Conservation (phyloP, 2,329 filamentous ascomycete species). For the Penicillium verrucosum region DNA sequence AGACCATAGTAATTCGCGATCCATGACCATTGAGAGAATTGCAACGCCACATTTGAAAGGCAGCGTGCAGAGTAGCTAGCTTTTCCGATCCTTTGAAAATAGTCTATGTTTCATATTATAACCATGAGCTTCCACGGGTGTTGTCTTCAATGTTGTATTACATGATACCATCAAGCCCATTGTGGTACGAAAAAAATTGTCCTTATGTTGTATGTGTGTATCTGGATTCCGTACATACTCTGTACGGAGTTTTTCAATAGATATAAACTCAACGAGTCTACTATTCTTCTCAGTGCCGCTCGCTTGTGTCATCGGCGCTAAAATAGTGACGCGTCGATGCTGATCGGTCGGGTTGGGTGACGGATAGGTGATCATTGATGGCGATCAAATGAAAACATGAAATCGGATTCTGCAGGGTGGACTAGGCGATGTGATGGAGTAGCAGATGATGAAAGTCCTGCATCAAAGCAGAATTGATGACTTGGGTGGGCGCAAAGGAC, state of each 20-base stretch:
- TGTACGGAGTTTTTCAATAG: background rate
- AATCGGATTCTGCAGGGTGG: background rate
- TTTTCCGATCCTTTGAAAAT: background rate
- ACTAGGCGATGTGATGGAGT: background rate
- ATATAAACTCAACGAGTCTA: background rate
- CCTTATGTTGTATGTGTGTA: background rate
- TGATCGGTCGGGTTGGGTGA: constrained; percentile 2
- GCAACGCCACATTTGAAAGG: background rate
- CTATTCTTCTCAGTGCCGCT: background rate
- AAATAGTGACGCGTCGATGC: constrained; percentile 10
- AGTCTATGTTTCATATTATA: background rate
- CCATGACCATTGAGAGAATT: too few relatives aligned
- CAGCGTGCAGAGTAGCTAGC: background rate
- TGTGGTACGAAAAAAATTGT: background rate
- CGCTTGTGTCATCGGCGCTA: constrained; percentile 3
- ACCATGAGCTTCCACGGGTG: background rate
- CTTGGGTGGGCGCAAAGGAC: background rate
- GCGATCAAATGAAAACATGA: background rate
- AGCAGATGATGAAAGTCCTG: background rate
- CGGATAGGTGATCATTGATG: background rate
- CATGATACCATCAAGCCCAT: background rate
- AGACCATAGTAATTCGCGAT: background rate
- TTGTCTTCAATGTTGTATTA: background rate
- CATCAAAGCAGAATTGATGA: background rate
- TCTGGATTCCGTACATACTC: background rate